Conservation (phyloP, 805 yeast species). For the Starmera quercuum region DNA sequence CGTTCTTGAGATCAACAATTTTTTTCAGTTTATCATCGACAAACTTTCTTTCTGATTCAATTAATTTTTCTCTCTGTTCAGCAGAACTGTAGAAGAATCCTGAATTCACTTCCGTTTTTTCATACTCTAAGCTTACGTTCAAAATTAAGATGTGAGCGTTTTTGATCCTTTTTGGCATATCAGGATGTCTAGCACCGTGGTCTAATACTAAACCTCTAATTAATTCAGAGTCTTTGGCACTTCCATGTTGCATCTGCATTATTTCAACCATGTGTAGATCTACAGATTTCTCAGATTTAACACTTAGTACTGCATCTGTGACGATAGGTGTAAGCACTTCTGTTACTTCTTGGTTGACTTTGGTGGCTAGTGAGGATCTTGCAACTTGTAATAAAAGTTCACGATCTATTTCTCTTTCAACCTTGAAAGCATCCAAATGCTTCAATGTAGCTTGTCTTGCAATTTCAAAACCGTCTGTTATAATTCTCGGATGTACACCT, state of each 20-base stretch:
- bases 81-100: conserved; percentile 93
- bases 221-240: conserved; percentile 75
- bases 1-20: conserved; percentile 87
- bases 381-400: conserved; percentile 90
- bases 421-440: conserved; percentile 62
- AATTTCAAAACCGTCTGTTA: conserved; percentile 90
- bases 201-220: conserved; percentile 89
- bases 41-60: conserved; percentile 86
- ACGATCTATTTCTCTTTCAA: conserved; percentile 54
- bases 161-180: conserved; percentile 85
- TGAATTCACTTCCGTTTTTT: conserved; percentile 94
- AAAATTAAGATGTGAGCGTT: conserved; percentile 82
- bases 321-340: conserved; percentile 88
- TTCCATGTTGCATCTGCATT: conserved; percentile 95
- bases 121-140: conserved; percentile 93
- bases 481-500: conserved; percentile 92
- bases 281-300: conserved; percentile 47
- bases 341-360: conserved; percentile 69
- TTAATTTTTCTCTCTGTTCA: conserved; percentile 92
- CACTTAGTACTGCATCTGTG: conserved; percentile 89
- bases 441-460: conserved; percentile 74
- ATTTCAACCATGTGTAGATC: conserved; percentile 97
- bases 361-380: conserved; percentile 80
- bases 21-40: conserved; percentile 90
- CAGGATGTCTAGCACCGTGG: conserved; percentile 99